phyloP scores from a whole-genome alignment of 2,329 filamentous ascomycete species.

The Aspergillus aculeatus region DNA sequence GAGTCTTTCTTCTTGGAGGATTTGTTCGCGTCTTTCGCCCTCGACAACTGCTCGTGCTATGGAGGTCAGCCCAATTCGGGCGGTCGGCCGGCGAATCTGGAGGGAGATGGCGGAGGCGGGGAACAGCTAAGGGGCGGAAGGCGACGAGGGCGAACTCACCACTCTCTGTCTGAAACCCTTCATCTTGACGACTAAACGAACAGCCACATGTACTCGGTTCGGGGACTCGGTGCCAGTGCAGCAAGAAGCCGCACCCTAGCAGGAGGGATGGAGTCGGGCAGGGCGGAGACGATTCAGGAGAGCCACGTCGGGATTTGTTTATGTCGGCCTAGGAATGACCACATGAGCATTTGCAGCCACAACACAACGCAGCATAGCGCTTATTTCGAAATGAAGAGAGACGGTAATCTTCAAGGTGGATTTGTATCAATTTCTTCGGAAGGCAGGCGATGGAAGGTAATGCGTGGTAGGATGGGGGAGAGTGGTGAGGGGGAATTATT shows the following conservation, averaged over 20 bases:
- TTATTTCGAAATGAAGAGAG: slow-evolving; percentile 1
- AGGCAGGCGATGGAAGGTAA: background rate
- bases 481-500: slow-evolving; percentile 1
- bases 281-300: slow-evolving; percentile 24
- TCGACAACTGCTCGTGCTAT: slow-evolving; percentile 80
- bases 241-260: slow-evolving; percentile 36
- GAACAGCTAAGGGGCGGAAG: slow-evolving; percentile 17
- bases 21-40: slow-evolving; percentile 84
- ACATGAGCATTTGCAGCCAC: slow-evolving; percentile 29
- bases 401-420: background rate
- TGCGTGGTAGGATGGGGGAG: background rate
- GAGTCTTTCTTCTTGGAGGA: slow-evolving; percentile 63
- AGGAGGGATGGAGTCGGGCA: slow-evolving; percentile 26
- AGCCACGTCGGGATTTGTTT: slow-evolving; percentile 30
- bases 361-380: slow-evolving; percentile 12
- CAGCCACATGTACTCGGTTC: slow-evolving; percentile 38
- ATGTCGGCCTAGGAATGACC: slow-evolving; percentile 30
- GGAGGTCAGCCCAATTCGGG: slow-evolving; percentile 30
- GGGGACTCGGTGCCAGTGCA: slow-evolving; percentile 35
- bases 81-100: slow-evolving; percentile 7
- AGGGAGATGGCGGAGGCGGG: slow-evolving; percentile 25
- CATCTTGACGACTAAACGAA: slow-evolving; percentile 62
- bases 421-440: background rate
- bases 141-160: slow-evolving; percentile 60
- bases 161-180: slow-evolving; percentile 97